Evolutionary conservation across 768 basidiomycete genomes (phyloP).

Genomic region (Rubroboletus pulcherrimus): DNA sequence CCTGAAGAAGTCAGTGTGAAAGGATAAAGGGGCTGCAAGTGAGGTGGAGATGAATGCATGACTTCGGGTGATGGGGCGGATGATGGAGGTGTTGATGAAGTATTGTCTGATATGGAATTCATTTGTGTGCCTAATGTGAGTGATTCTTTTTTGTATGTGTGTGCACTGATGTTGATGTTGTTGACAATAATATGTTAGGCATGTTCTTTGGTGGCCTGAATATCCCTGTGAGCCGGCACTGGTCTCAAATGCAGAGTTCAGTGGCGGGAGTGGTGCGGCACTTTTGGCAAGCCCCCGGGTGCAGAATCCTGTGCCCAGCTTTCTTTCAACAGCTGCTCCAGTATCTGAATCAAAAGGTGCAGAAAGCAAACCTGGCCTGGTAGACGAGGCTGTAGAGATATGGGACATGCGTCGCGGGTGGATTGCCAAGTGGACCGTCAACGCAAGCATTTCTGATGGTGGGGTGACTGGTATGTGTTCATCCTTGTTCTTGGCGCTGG

Average conservation of each 20-base stretch:
- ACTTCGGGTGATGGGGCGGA: too few species aligned
- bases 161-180: too few species aligned
- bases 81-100: too few species aligned
- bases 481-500: not conserved
- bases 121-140: too few species aligned
- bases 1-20: too few species aligned
- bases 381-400: slow-evolving; percentile 68
- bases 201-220: slow-evolving; percentile 71
- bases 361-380: slow-evolving; percentile 9
- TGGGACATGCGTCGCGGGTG: slow-evolving; percentile 84
- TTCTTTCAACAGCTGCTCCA: slow-evolving; percentile 13
- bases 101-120: too few species aligned
- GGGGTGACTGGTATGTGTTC: slow-evolving; percentile 62
- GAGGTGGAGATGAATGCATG: too few species aligned
- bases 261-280: slow-evolving; percentile 25
- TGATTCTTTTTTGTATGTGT: too few species aligned
- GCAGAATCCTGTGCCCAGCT: slow-evolving; percentile 23
- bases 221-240: slow-evolving; percentile 74
- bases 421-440: slow-evolving; percentile 80
- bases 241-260: slow-evolving; percentile 62
- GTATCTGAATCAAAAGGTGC: slow-evolving; percentile 14
- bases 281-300: slow-evolving; percentile 27
- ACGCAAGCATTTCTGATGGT: slow-evolving; percentile 61
- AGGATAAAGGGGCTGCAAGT: too few species aligned
- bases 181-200: too few species aligned